Percentiles rank a stretch among this genome's conserved stretches.
Evolutionary conservation across 441 rosid genomes (phyloP).

Genomic region (Adansonia rubrostipa): DNA sequence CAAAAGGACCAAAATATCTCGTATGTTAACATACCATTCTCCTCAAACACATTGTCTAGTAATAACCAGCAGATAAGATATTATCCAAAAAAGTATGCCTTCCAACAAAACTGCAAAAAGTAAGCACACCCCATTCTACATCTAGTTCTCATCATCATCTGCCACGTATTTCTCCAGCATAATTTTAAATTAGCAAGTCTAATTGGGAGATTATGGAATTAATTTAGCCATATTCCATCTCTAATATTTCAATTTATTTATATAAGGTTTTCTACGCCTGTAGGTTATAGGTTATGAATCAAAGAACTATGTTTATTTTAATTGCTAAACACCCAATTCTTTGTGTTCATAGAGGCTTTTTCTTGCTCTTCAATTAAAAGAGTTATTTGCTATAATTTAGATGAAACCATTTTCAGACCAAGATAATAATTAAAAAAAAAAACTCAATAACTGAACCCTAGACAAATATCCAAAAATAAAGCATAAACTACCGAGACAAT

Average conservation of each 20-base stretch:
- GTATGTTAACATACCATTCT: not conserved
- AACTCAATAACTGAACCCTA: not conserved
- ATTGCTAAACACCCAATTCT: conserved; percentile 6
- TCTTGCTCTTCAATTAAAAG: not conserved
- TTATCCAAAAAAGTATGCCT: not conserved
- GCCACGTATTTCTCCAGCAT: not conserved
- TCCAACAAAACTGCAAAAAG: not conserved
- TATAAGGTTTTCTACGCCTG: not conserved
- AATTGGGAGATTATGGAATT: conserved; percentile 3
- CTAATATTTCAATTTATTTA: conserved; percentile 6
- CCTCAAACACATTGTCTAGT: not conserved
- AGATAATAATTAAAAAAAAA: not conserved
- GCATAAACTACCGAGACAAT: not conserved
- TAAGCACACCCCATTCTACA: not conserved
- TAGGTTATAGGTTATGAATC: not conserved
- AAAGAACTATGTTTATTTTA: not conserved
- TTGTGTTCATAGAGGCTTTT: not conserved
- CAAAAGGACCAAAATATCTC: not conserved
- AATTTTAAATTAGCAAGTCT: not conserved
- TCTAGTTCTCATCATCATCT: not conserved
- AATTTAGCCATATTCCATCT: not conserved
- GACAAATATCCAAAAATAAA: not conserved
- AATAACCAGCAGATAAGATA: not conserved
- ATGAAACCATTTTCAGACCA: not conserved
- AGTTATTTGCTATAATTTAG: not conserved